These are phyloP conservation scores for Phytophthora sojae DNA, from an alignment of 352 stramenopile species.

Conservation along the genomic window DNA sequence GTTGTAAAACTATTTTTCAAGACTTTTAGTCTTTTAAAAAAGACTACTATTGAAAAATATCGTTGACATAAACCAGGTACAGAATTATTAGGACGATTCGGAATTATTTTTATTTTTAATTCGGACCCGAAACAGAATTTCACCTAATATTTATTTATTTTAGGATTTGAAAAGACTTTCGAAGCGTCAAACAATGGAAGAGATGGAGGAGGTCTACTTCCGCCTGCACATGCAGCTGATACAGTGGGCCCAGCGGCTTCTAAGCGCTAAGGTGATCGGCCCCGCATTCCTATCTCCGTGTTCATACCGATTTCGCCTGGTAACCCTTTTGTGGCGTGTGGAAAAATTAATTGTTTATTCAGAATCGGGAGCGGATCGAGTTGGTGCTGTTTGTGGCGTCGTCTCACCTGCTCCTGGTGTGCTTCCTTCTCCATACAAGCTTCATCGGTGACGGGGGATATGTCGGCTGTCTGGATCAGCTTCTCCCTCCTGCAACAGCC, in stretches of 20 bases:
- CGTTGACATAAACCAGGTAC: too few species aligned
- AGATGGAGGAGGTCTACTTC: conserved; percentile 84
- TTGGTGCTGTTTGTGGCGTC: conserved; percentile 64
- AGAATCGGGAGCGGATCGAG: conserved; percentile 68
- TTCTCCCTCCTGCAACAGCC: conserved; percentile 23
- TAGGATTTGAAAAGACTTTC: not conserved
- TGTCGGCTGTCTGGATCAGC: conserved; percentile 47
- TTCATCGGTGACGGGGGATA: conserved; percentile 47
- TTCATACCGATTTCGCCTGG: conserved; percentile 5
- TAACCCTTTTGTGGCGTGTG: not conserved
- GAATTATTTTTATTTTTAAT: too few species aligned
- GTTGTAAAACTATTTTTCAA: too few species aligned
- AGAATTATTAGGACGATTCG: too few species aligned
- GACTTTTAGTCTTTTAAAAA: too few species aligned
- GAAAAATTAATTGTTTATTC: conserved; percentile 2
- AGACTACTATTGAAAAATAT: too few species aligned
- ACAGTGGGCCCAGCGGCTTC: conserved; percentile 47
- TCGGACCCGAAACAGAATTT: too few species aligned
- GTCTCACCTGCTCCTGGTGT: conserved; percentile 59
- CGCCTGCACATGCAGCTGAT: conserved; percentile 72
- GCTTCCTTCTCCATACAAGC: conserved; percentile 60
- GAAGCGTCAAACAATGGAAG: conserved; percentile 27
- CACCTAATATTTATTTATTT: too few species aligned
- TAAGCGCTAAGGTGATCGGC: conserved; percentile 51
- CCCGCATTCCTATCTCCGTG: not conserved